Conservation (phyloP, 441 rosid genomes). For the Populus hybrid region DNA sequence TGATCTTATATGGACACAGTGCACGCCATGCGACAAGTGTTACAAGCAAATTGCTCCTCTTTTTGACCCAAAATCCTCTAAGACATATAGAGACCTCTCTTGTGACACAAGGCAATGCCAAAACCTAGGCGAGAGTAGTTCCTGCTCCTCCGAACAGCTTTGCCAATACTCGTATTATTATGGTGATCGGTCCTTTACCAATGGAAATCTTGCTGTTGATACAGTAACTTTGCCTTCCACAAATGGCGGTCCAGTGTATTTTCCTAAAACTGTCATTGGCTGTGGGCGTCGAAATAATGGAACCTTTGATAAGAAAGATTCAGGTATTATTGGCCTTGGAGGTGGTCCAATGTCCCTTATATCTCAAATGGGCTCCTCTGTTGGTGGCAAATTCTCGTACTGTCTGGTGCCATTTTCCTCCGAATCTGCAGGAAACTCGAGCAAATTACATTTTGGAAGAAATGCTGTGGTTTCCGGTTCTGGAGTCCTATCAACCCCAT, state of each 20-base stretch:
- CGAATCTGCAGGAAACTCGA: slow-evolving; percentile 16
- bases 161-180: slow-evolving; percentile 45
- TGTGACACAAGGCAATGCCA: slow-evolving; percentile 5
- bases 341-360: slow-evolving; percentile 48
- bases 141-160: neutral
- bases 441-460: slow-evolving; percentile 48
- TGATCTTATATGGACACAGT: slow-evolving; percentile 66
- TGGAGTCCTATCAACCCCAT: slow-evolving; percentile 17
- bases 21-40: slow-evolving; percentile 52
- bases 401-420: slow-evolving; percentile 41
- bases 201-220: slow-evolving; percentile 50
- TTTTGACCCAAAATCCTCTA: slow-evolving; percentile 44
- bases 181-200: slow-evolving; percentile 43
- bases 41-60: slow-evolving; percentile 40
- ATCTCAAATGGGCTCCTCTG: slow-evolving; percentile 36
- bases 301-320: slow-evolving; percentile 32
- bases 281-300: slow-evolving; percentile 54
- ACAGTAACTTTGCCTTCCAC: slow-evolving; percentile 35
- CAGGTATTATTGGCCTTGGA: slow-evolving; percentile 62
- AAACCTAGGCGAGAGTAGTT: neutral
- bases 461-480: slow-evolving; percentile 25
- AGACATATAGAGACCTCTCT: slow-evolving; percentile 31
- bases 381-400: slow-evolving; percentile 45
- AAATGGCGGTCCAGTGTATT: slow-evolving; percentile 21
- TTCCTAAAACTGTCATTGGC: slow-evolving; percentile 36